Base-by-base conservation (phyloP, 2,329 filamentous ascomycete genomes). In the Onygena corvina region DNA sequence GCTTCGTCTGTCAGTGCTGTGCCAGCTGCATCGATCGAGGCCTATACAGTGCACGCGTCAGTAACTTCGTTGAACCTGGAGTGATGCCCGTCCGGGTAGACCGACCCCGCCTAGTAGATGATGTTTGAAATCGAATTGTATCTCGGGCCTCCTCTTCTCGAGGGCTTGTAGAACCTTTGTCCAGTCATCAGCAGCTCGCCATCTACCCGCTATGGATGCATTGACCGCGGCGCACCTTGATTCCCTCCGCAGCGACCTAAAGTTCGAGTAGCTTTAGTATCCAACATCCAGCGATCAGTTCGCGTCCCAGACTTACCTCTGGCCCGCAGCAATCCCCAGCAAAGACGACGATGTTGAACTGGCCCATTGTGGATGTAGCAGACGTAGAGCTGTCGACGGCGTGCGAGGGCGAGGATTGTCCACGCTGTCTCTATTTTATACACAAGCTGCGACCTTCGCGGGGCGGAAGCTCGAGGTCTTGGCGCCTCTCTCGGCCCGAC, bases 61-160 rank as follows among this genome's bases (percentile, higher is more conserved):
- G 20, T 21, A 12, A 45, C 35, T 23, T 53, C 25, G 12, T 33
- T n/a, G n/a, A n/a, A n/a, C 18, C 9, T 11, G 16, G 9, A 33
- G 30, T n/a, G 9, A 9, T n/a, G 14, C 9, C 14, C 2, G 30
- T n/a, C n/a, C n/a, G 18, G n/a, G 23, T 29, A 55, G 53, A 78
- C 86, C 73, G 79, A 94, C 90, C 61, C 92, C 90, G 61, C 92
- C 89, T 51, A 98, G 78, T 50, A 93, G 76, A 65, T 95, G 87
- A 50, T 94, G 80, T 64, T 94, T 79, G 60, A 95, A 83, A 65
- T 92, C 87, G 73, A 96, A 94, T 61, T 83, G 83, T 65, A 84
- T 76, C 57, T 81, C 77, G 50, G 81, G 76, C 63, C 79, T 81
- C 58, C 74, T 71, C 59, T 81, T 76, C 71, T 94, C 84, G 52